Percentiles rank a stretch among this genome's conserved stretches.
phyloP scores from a whole-genome alignment of 331 rosid species.

The Spiraea crenata region DNA sequence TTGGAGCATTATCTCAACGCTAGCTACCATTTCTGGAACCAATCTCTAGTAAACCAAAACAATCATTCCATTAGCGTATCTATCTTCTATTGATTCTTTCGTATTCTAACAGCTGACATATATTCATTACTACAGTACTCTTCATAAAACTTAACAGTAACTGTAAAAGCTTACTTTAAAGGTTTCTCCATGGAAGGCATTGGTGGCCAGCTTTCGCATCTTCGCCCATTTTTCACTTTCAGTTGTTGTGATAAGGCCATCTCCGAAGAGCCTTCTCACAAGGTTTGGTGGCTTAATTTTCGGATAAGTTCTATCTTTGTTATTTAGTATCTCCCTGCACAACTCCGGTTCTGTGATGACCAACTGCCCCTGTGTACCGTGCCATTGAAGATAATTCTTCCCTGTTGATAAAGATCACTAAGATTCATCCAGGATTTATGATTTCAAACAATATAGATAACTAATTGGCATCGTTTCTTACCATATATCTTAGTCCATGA shows the following conservation, averaged over 20 bases:
- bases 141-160: not conserved
- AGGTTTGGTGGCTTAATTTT: not conserved
- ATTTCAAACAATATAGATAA: not conserved
- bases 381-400: slow-evolving; percentile 5
- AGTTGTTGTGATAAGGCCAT: not conserved
- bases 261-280: not conserved
- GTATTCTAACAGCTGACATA: too few species aligned
- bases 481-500: not conserved
- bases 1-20: too few species aligned
- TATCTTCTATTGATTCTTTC: not conserved
- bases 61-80: not conserved
- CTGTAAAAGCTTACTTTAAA: not conserved
- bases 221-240: not conserved
- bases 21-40: not conserved
- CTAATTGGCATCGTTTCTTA: not conserved
- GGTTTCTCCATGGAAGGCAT: not conserved
- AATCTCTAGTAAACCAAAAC: not conserved
- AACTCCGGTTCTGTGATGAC: slow-evolving; percentile 3
- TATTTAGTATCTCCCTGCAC: not conserved
- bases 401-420: not conserved
- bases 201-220: not conserved
- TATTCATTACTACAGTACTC: not conserved
- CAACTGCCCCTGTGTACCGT: not conserved
- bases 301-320: not conserved
- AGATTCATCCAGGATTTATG: not conserved